phyloP scores from a whole-genome alignment of 2,329 filamentous ascomycete genomes.

The Fusarium sp. region DNA sequence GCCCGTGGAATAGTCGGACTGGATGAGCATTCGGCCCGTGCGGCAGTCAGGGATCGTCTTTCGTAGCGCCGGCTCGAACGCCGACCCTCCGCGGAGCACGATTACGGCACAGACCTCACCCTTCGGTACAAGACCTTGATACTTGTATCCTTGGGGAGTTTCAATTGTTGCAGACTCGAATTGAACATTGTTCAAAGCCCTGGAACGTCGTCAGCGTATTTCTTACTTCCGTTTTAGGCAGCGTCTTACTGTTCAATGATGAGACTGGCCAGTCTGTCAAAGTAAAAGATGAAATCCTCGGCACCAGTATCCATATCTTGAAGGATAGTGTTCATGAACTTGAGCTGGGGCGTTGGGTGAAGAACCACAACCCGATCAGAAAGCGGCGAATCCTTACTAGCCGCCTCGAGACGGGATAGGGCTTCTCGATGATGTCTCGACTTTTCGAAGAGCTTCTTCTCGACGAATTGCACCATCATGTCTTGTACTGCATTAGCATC shows the following conservation, averaged over 20 bases:
- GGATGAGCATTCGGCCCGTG: conserved; percentile 89
- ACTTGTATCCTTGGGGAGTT: conserved; percentile 78
- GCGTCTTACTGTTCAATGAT: conserved; percentile 78
- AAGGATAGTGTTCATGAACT: conserved; percentile 90
- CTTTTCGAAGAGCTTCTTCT: conserved; percentile 87
- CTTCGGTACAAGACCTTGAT: conserved; percentile 76
- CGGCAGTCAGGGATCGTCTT: conserved; percentile 93
- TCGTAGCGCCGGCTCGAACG: conserved; percentile 87
- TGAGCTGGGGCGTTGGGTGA: conserved; percentile 81
- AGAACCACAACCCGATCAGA: conserved; percentile 81
- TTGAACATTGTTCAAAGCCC: conserved; percentile 80
- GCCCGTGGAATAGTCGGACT: conserved; percentile 85
- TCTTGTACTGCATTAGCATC: conserved; percentile 57
- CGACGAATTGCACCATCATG: conserved; percentile 95
- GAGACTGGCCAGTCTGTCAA: conserved; percentile 87
- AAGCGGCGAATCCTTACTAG: conserved; percentile 77
- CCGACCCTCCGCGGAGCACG: conserved; percentile 88
- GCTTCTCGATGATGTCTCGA: conserved; percentile 85
- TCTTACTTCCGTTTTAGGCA: neutral
- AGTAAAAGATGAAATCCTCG: conserved; percentile 98
- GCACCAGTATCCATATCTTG: conserved; percentile 81
- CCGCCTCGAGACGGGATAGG: conserved; percentile 79
- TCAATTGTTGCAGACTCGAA: conserved; percentile 74
- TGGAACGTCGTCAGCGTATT: conserved; percentile 48
- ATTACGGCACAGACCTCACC: conserved; percentile 88